Evolutionary conservation across 805 yeast genomes (phyloP).

Genomic region (Pichia kluyveri): DNA sequence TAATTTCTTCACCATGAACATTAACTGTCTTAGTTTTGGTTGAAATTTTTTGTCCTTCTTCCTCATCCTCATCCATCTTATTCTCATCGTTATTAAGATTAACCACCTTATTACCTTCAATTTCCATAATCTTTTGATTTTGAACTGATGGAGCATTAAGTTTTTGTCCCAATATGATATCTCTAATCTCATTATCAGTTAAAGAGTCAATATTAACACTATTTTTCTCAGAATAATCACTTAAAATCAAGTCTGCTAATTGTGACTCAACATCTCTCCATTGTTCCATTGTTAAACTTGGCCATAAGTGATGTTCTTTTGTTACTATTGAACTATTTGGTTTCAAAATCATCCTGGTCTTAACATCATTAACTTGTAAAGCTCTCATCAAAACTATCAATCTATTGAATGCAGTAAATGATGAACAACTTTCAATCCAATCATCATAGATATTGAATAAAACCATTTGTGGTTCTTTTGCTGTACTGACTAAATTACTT

Average conservation of each 20-base stretch:
- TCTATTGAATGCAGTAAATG: constrained; percentile 91
- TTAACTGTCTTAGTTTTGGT: constrained; percentile 76
- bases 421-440: constrained; percentile 77
- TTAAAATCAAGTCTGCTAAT: constrained; percentile 76
- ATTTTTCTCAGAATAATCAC: constrained; percentile 78
- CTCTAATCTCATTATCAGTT: constrained; percentile 90
- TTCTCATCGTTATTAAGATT: constrained; percentile 24
- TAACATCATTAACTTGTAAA: constrained; percentile 65
- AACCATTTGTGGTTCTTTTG: constrained; percentile 90
- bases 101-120: constrained; percentile 42
- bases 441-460: constrained; percentile 88
- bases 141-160: constrained; percentile 82
- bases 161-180: constrained; percentile 89
- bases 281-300: constrained; percentile 75
- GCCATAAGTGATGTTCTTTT: constrained; percentile 86
- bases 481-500: constrained; percentile 68
- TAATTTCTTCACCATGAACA: constrained; percentile 94
- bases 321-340: constrained; percentile 68
- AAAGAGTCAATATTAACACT: constrained; percentile 78
- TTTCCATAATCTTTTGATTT: constrained; percentile 75
- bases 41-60: constrained; percentile 54
- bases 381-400: constrained; percentile 77
- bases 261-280: constrained; percentile 89
- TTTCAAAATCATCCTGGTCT: constrained; percentile 62
- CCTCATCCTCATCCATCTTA: constrained; percentile 2